Percentiles rank a stretch among this genome's conserved stretches.
Conservation (phyloP, 2,329 filamentous ascomycete genomes). For the Venturia effusa region DNA sequence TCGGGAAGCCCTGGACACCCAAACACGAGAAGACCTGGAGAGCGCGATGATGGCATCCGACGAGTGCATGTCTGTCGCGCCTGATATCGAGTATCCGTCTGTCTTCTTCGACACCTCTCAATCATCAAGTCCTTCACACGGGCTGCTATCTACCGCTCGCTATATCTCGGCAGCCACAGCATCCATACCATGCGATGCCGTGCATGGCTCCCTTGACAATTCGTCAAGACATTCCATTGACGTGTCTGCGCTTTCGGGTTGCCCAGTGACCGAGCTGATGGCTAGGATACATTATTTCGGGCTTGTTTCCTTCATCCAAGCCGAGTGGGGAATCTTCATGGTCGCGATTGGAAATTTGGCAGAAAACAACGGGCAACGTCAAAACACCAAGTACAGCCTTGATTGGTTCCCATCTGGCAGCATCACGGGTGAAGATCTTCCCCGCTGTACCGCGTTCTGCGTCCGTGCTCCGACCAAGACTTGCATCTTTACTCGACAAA, state of each 20-base stretch:
- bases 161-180: not conserved
- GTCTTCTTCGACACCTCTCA: not conserved
- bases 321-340: not conserved
- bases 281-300: not conserved
- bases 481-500: not conserved
- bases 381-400: not conserved
- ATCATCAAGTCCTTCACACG: not conserved
- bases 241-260: not conserved
- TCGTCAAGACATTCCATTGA: not conserved
- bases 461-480: not conserved
- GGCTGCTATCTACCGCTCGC: not conserved
- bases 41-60: not conserved
- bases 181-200: not conserved
- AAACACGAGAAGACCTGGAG: not conserved
- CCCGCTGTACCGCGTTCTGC: not conserved
- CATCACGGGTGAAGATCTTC: not conserved
- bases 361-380: not conserved
- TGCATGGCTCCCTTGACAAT: not conserved
- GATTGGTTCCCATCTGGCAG: not conserved
- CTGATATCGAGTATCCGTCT: not conserved
- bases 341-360: not conserved
- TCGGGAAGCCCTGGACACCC: not conserved
- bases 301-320: not conserved
- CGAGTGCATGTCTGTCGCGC: not conserved
- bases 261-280: not conserved